phyloP scores from a whole-genome alignment of 306 rosid genomes.

The Vicia faba region DNA sequence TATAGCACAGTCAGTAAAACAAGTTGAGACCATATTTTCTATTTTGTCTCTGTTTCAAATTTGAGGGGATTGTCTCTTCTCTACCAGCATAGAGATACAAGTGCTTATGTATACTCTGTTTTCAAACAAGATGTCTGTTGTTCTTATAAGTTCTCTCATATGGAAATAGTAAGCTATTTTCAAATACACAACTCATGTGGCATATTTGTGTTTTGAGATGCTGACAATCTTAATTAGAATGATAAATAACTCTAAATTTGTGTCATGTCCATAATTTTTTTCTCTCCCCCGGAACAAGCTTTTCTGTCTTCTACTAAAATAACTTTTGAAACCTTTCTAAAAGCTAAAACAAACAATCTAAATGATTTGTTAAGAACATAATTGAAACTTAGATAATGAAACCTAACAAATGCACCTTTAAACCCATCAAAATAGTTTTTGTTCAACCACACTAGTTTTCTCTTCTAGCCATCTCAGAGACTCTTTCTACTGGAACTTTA shows the following conservation, averaged over 20 bases:
- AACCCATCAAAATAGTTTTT: no score
- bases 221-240: background rate
- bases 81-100: conserved; percentile 12
- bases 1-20: conserved; percentile 23
- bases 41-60: background rate
- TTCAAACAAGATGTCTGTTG: background rate
- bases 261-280: no score
- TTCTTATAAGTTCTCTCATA: background rate
- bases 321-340: background rate
- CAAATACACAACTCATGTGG: background rate
- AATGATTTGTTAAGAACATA: background rate
- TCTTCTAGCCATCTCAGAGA: conserved; percentile 18
- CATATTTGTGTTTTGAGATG: background rate
- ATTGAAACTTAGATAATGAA: background rate
- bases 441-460: conserved; percentile 3
- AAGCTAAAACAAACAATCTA: background rate
- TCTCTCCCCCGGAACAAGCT: background rate
- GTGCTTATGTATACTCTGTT: background rate
- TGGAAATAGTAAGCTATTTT: background rate
- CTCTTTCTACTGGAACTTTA: conserved; percentile 59
- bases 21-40: conserved; percentile 8
- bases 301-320: background rate
- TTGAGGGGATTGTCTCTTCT: conserved; percentile 14
- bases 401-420: no score
- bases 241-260: background rate